A percentile compares a stretch with the other conserved stretches of the same genome.
Evolutionary conservation across 257 asterid species (phyloP).

Genomic region (Jasminum sambac): DNA sequence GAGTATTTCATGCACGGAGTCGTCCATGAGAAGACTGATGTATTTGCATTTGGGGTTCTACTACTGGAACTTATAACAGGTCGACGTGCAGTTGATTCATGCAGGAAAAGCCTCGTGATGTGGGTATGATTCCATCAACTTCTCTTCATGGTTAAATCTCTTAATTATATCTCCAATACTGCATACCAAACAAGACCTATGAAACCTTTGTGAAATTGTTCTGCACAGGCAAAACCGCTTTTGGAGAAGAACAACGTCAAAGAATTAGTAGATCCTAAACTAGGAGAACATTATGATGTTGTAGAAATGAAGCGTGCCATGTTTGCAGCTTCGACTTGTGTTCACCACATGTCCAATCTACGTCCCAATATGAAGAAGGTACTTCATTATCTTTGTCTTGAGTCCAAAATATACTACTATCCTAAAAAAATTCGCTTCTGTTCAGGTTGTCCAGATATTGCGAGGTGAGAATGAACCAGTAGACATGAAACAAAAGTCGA

Average conservation of each 20-base stretch:
- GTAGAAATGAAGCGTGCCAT: constrained; percentile 73
- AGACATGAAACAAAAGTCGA: constrained; percentile 63
- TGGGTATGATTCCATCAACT: constrained; percentile 62
- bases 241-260: constrained; percentile 63
- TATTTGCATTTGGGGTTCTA: constrained; percentile 89
- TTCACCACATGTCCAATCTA: constrained; percentile 76
- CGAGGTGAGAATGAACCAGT: constrained; percentile 63
- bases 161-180: no score
- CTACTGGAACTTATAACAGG: constrained; percentile 91
- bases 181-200: no score
- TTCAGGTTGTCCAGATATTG: constrained; percentile 68
- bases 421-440: no score
- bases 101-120: constrained; percentile 84
- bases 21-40: constrained; percentile 88
- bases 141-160: not conserved
- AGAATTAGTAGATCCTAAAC: constrained; percentile 75
- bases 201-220: no score
- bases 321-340: constrained; percentile 74
- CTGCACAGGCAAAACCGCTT: constrained; percentile 77
- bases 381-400: not conserved
- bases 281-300: constrained; percentile 52
- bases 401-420: no score
- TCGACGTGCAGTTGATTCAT: constrained; percentile 82
- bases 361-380: constrained; percentile 92
- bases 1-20: constrained; percentile 97